Evolutionary conservation across 768 basidiomycete genomes (phyloP).

Genomic region (Pleurotus salmoneostramineus): DNA sequence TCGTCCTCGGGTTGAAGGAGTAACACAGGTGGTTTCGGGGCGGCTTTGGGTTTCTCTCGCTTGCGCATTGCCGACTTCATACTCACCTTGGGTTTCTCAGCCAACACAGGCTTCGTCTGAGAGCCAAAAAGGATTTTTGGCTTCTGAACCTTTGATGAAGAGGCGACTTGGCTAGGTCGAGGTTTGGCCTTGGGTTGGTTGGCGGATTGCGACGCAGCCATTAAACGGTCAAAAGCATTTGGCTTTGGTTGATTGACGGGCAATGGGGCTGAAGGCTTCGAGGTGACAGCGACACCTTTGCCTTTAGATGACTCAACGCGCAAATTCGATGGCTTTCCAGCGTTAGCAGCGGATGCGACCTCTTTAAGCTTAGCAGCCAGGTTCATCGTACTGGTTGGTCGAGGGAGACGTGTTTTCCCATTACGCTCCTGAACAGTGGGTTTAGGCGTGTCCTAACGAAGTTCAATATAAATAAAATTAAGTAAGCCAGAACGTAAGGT

Average conservation of each 20-base stretch:
- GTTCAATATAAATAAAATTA: no score
- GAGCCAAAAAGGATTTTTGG: background rate
- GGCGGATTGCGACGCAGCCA: slow-evolving; percentile 8
- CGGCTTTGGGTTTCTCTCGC: slow-evolving; percentile 18
- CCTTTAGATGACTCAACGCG: background rate
- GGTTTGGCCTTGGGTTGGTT: slow-evolving; percentile 3
- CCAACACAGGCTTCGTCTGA: background rate
- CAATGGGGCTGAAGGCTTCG: background rate
- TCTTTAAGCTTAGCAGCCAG: background rate
- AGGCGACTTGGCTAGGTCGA: slow-evolving; percentile 4
- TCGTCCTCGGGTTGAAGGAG: slow-evolving; percentile 24
- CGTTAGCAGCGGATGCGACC: background rate
- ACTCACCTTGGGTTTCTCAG: slow-evolving; percentile 9
- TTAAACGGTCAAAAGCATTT: slow-evolving; percentile 4
- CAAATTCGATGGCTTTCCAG: background rate
- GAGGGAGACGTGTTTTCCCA: slow-evolving; percentile 3
- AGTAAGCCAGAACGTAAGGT: background rate
- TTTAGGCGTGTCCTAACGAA: background rate
- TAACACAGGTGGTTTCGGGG: background rate
- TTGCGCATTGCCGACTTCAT: background rate
- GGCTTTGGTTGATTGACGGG: background rate
- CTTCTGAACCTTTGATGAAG: background rate
- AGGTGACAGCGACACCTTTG: background rate
- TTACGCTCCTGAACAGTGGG: background rate
- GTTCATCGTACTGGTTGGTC: slow-evolving; percentile 1